A percentile compares a stretch with the other conserved stretches of the same genome.
Evolutionary conservation across 2,329 filamentous ascomycete species (phyloP).

Genomic region (Penicillium palitans): DNA sequence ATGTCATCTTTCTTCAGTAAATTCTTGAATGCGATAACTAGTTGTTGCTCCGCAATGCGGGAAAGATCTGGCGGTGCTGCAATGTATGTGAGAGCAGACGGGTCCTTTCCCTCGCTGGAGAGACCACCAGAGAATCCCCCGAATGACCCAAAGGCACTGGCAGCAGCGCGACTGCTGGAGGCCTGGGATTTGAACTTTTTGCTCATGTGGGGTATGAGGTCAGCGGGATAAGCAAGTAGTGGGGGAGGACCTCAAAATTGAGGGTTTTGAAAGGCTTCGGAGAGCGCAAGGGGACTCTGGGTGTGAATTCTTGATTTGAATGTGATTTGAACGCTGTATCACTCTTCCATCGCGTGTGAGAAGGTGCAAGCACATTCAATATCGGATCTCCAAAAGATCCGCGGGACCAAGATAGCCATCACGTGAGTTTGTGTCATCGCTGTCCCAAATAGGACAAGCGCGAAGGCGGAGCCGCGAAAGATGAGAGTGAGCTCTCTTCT

Average conservation of each 20-base stretch:
- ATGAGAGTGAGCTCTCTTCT: conserved; percentile 20
- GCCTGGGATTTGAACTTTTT: conserved; percentile 65
- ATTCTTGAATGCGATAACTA: conserved; percentile 90
- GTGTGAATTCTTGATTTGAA: not conserved
- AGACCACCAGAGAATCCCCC: conserved; percentile 41
- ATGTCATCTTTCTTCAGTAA: conserved; percentile 88
- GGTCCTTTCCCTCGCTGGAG: conserved; percentile 44
- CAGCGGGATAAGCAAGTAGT: conserved; percentile 25
- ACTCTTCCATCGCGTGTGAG: not conserved
- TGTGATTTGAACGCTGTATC: not conserved
- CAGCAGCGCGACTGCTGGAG: conserved; percentile 61
- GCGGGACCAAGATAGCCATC: conserved; percentile 31
- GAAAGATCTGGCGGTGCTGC: conserved; percentile 80
- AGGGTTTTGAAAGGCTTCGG: conserved; percentile 4
- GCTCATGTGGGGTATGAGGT: conserved; percentile 48
- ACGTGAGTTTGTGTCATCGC: conserved; percentile 39
- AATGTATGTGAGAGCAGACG: conserved; percentile 78
- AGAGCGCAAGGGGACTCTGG: not conserved
- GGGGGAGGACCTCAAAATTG: conserved; percentile 20
- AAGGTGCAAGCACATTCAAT: conserved; percentile 3
- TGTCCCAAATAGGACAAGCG: conserved; percentile 35
- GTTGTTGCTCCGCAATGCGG: conserved; percentile 72
- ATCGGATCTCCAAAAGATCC: conserved; percentile 12
- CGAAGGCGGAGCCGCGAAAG: conserved; percentile 15
- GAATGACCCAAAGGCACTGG: conserved; percentile 51